phyloP scores from a whole-genome alignment of 345 rosid genomes.

The Mallotus nudiflorus region DNA sequence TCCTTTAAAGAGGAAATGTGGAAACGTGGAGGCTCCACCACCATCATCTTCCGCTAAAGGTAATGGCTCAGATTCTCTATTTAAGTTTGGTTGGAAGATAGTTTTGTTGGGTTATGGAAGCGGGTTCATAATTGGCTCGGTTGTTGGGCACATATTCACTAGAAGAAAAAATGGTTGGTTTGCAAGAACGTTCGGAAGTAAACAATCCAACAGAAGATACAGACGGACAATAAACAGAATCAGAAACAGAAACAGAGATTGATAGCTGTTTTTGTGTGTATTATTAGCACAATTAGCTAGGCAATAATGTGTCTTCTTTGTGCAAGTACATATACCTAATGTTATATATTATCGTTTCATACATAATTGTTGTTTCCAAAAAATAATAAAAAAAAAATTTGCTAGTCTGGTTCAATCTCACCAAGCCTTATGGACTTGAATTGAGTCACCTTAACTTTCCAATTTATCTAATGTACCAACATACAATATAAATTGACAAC shows the following conservation, averaged over 20 bases:
- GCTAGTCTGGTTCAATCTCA: too few relatives aligned
- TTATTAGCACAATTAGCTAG: neutral
- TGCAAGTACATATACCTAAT: too few relatives aligned
- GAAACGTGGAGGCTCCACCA: neutral
- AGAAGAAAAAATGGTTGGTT: constrained; percentile 11
- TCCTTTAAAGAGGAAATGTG: constrained; percentile 23
- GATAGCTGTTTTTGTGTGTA: neutral
- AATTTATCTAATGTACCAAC: too few relatives aligned
- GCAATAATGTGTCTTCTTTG: neutral
- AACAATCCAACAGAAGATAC: neutral
- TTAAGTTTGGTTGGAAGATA: constrained; percentile 19
- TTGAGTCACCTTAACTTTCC: too few relatives aligned
- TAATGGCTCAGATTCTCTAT: neutral
- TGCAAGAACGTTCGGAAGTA: neutral
- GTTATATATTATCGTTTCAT: too few relatives aligned
- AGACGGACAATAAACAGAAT: too few relatives aligned
- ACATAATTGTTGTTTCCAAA: too few relatives aligned
- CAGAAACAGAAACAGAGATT: neutral
- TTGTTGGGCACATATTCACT: neutral
- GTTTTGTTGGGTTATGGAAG: constrained; percentile 26
- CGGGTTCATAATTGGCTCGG: constrained; percentile 17
- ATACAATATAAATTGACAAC: too few relatives aligned
- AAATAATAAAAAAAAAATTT: too few relatives aligned
- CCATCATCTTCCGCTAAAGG: neutral
- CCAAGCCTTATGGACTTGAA: too few relatives aligned